Percentiles rank a stretch among this genome's conserved stretches.
These are phyloP conservation scores for Exophiala calicioides DNA, from an alignment of 2,329 filamentous ascomycete genomes.

Conservation along the genomic window DNA sequence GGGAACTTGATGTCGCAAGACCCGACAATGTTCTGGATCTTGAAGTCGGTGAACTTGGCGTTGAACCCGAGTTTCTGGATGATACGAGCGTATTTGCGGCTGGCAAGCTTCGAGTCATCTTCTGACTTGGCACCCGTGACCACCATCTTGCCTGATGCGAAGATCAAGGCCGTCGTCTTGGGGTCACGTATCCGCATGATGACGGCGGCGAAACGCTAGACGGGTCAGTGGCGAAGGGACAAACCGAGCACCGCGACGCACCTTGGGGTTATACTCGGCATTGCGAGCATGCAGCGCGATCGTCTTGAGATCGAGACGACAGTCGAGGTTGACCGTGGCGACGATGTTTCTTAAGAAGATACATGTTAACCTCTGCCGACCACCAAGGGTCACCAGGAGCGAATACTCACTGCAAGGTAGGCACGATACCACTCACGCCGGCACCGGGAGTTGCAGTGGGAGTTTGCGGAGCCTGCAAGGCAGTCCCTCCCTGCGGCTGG, in stretches of 20 bases:
- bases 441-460: conserved; percentile 89
- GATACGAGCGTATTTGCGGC: conserved; percentile 96
- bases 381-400: conserved; percentile 46
- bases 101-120: conserved; percentile 95
- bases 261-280: conserved; percentile 98
- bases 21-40: conserved; percentile 99
- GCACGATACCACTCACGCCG: conserved; percentile 81
- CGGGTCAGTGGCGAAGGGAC: conserved; percentile 42
- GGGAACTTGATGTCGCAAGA: conserved; percentile 99
- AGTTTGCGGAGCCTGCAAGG: conserved; percentile 77
- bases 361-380: conserved; percentile 53
- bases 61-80: conserved; percentile 99
- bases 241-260: conserved; percentile 51
- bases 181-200: conserved; percentile 99
- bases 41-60: conserved; percentile 99
- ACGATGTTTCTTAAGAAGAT: conserved; percentile 82
- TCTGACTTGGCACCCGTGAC: conserved; percentile 97
- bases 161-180: conserved; percentile 97
- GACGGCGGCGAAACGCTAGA: conserved; percentile 93
- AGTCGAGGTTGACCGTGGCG: conserved; percentile 96
- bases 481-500: conserved; percentile 65
- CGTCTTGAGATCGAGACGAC: conserved; percentile 96
- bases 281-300: conserved; percentile 97
- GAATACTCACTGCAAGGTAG: conserved; percentile 92
- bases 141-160: conserved; percentile 98